A percentile compares a stretch with the other conserved stretches of the same genome.
phyloP scores from a whole-genome alignment of 306 rosid genomes.

The Quercus cerris region DNA sequence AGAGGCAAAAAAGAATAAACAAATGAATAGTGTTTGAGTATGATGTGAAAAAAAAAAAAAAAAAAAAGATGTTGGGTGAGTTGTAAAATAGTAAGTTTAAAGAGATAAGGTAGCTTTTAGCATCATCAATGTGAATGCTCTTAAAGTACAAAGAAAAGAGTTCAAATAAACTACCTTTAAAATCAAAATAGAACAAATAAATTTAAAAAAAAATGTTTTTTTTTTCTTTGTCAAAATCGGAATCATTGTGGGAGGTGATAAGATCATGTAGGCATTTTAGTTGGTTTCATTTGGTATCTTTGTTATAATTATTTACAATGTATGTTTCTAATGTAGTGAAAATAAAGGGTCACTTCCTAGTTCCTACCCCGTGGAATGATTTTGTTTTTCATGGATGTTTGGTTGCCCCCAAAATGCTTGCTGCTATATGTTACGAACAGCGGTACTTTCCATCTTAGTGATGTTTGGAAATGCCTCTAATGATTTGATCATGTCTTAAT shows the following conservation, averaged over 20 bases:
- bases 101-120: too few relatives aligned
- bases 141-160: too few relatives aligned
- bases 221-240: too few relatives aligned
- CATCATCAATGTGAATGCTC: too few relatives aligned
- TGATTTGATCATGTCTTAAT: not conserved
- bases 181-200: too few relatives aligned
- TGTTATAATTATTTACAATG: not conserved
- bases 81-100: too few relatives aligned
- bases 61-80: too few relatives aligned
- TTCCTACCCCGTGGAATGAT: not conserved
- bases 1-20: too few relatives aligned
- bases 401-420: not conserved
- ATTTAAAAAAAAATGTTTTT: too few relatives aligned
- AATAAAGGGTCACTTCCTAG: not conserved
- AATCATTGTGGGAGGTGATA: not conserved
- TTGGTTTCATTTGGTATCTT: not conserved
- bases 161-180: too few relatives aligned
- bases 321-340: not conserved
- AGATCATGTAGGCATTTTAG: not conserved
- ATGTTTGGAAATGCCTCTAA: not conserved
- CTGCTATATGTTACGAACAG: not conserved
- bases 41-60: too few relatives aligned
- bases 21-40: too few relatives aligned
- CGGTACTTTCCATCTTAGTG: not conserved
- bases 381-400: conserved; percentile 6